Evolutionary conservation across 2,329 filamentous ascomycete species (phyloP).

Genomic region (Ophiosphaerella herpotricha): DNA sequence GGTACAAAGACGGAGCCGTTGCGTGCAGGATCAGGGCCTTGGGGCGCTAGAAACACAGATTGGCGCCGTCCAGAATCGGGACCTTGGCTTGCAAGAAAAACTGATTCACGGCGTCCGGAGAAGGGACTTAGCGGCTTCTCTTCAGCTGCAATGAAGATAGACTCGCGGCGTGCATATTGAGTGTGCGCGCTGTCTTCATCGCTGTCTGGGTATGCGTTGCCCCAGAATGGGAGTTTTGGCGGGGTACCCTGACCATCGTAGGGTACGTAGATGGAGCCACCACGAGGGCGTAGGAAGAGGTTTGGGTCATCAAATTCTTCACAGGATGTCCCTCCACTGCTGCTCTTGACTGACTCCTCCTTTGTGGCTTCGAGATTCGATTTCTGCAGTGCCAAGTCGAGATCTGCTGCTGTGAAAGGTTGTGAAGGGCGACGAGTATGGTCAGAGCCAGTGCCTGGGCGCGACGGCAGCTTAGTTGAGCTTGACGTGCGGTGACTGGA

Average conservation of each 20-base stretch:
- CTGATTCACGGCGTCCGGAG: slow-evolving; percentile 15
- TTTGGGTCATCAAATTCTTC: slow-evolving; percentile 25
- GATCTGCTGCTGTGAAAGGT: slow-evolving; percentile 52
- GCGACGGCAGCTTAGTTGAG: slow-evolving; percentile 26
- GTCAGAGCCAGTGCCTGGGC: slow-evolving; percentile 32
- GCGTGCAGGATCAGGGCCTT: slow-evolving; percentile 15
- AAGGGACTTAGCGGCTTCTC: not conserved
- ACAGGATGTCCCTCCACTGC: slow-evolving; percentile 20
- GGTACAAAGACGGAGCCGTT: slow-evolving; percentile 19
- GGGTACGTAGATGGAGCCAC: slow-evolving; percentile 31
- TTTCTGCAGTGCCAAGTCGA: slow-evolving; percentile 50
- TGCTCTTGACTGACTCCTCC: slow-evolving; percentile 35
- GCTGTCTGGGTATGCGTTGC: slow-evolving; percentile 17
- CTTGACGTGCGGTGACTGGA: slow-evolving; percentile 35
- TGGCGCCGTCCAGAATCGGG: slow-evolving; percentile 9
- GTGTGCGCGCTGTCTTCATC: slow-evolving; percentile 9
- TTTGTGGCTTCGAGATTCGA: slow-evolving; percentile 44
- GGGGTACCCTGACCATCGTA: slow-evolving; percentile 30
- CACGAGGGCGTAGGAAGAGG: slow-evolving; percentile 28
- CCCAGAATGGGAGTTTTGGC: slow-evolving; percentile 26
- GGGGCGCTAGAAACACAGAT: slow-evolving; percentile 17
- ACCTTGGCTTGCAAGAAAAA: slow-evolving; percentile 15
- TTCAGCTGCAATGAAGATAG: not conserved
- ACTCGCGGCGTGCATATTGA: slow-evolving; percentile 17
- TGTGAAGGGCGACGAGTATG: slow-evolving; percentile 35